Percentiles rank a stretch among this genome's conserved stretches.
These are phyloP conservation scores for Adansonia gregorii DNA, from an alignment of 441 rosid species.

Conservation along the genomic window DNA sequence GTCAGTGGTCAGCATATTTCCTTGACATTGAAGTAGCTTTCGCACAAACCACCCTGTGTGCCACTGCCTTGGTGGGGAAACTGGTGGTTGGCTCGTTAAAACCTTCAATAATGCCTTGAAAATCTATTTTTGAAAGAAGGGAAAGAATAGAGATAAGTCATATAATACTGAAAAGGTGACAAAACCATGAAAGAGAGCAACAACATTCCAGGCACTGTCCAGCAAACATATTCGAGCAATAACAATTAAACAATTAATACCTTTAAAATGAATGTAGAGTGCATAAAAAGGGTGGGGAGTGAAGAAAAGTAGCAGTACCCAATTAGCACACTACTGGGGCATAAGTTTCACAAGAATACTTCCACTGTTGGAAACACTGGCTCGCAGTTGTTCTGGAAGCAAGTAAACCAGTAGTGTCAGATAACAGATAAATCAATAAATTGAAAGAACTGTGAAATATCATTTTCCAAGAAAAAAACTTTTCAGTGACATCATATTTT, in stretches of 20 bases:
- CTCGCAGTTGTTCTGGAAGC: slow-evolving; percentile 32
- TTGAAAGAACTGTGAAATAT: not conserved
- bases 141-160: slow-evolving; percentile 26
- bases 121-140: slow-evolving; percentile 33
- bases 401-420: slow-evolving; percentile 22
- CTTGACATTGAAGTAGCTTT: slow-evolving; percentile 47
- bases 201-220: slow-evolving; percentile 7
- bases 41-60: slow-evolving; percentile 61
- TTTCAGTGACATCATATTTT: slow-evolving; percentile 16
- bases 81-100: slow-evolving; percentile 47
- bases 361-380: slow-evolving; percentile 32
- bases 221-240: slow-evolving; percentile 5
- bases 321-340: slow-evolving; percentile 40
- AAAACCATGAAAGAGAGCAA: slow-evolving; percentile 20
- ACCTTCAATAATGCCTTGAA: slow-evolving; percentile 50
- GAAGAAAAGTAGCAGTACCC: slow-evolving; percentile 15
- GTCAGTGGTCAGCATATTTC: slow-evolving; percentile 40
- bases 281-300: not conserved
- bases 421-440: slow-evolving; percentile 8
- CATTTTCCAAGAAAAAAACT: not conserved
- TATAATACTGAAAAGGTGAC: slow-evolving; percentile 16
- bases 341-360: slow-evolving; percentile 44
- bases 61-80: slow-evolving; percentile 41
- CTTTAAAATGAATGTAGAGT: slow-evolving; percentile 4
- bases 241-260: not conserved